Base-by-base conservation (phyloP, 805 yeast genomes). In the Metschnikowia gruessii region DNA sequence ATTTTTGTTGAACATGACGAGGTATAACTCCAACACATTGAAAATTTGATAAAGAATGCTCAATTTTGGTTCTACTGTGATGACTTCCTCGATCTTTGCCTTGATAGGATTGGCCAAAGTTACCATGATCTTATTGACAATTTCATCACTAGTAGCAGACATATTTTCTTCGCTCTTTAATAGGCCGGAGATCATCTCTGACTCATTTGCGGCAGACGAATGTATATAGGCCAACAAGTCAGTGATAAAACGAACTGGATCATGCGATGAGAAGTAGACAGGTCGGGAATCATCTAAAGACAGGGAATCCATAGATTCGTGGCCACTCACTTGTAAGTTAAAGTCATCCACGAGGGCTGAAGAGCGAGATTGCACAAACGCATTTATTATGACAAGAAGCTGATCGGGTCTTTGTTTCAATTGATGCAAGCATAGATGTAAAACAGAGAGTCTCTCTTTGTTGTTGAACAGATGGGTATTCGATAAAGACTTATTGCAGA, bases 201-300 rank as follows among this genome's bases (percentile, higher is more conserved):
- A 76, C 63, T 94, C 99, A 65, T 88, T 87, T 3, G 90, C 95
- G 26, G 90, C 82, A 4, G 87, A 76, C 1, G 91, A 80, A 61
- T 94, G 97, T 1, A 90, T 76, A 70, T 86, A 87, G 0, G 98
- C 98, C 32, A 94, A 68, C 28, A 94, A 75, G 61, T 90, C 97
- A 21, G 97, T 95, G 15, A 88, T 72, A 53, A 83, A 91, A 45
- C 96, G 73, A 21, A 82, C 72, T 1, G 97, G 87, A 61, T 92
- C 96, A 61, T 85, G 85, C 0, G 87, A 83, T 8, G 84, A 78
- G 37, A 84, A 66, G 26, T 80, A 75, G 18, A 88, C 71, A 0
- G 90, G 86, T 45, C 76, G 59, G 11, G 57, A 42, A 33, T 41
- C 48, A 18, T 37, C 41, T 31, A 24, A 47, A 51, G 33, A 60